Evolutionary conservation across 148 eudicot genomes (phyloP).

Genomic region (Nyssa sinensis): DNA sequence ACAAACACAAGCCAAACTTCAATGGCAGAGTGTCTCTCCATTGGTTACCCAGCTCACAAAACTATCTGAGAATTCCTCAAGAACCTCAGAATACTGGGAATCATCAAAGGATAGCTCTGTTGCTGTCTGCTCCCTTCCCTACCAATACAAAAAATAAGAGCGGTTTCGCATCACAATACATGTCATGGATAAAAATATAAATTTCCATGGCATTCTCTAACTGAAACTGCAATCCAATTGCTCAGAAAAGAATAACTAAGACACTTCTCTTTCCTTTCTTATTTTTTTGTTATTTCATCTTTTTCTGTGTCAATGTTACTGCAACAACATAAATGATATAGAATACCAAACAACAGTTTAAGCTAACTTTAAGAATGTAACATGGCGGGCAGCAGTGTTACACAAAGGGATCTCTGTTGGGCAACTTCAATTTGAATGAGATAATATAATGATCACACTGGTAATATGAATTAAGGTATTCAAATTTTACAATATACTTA

Average conservation of each 20-base stretch:
- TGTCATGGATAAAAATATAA: background rate
- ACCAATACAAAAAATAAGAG: background rate
- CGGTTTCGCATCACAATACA: background rate
- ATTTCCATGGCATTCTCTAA: background rate
- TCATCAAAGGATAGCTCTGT: conserved; percentile 41
- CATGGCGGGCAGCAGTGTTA: no score
- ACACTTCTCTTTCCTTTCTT: background rate
- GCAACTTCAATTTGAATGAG: background rate
- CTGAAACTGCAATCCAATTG: no score
- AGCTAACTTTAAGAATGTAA: no score
- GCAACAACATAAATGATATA: background rate
- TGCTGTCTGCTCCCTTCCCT: conserved; percentile 55
- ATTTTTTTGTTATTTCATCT: no score
- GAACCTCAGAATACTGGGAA: conserved; percentile 33
- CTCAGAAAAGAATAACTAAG: no score
- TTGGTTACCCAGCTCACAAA: conserved; percentile 76
- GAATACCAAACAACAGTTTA: background rate
- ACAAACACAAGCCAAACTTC: conserved; percentile 13
- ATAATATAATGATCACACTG: background rate
- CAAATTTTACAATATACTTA: no score
- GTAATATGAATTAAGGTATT: background rate
- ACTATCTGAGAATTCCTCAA: conserved; percentile 68
- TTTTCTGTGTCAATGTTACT: no score
- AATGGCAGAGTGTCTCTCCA: conserved; percentile 68
- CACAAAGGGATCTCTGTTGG: background rate